Evolutionary conservation across 768 basidiomycete genomes (phyloP).

Genomic region (Naganishia friedmannii): DNA sequence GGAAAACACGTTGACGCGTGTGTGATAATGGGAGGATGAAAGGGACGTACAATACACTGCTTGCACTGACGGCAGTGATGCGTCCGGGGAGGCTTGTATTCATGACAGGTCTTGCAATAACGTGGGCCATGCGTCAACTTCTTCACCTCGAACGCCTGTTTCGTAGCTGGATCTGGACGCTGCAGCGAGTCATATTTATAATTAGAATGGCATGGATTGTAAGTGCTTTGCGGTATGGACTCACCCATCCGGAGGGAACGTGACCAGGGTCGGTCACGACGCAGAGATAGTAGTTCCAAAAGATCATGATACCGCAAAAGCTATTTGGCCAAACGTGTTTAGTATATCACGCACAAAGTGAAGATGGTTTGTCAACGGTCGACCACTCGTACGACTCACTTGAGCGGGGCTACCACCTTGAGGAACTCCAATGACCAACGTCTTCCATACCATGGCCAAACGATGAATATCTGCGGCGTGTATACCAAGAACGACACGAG

Average conservation of each 20-base stretch:
- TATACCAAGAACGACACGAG: conserved; percentile 73
- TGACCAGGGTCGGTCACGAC: conserved; percentile 78
- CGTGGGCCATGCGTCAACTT: conserved; percentile 76
- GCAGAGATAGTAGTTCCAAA: conserved; percentile 85
- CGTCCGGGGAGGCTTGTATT: conserved; percentile 80
- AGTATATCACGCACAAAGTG: background rate
- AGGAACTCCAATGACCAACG: conserved; percentile 71
- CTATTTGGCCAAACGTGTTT: conserved; percentile 53
- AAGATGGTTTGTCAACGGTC: background rate
- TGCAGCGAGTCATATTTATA: too few species aligned
- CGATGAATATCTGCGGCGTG: conserved; percentile 81
- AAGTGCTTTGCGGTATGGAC: too few species aligned
- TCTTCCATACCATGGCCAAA: conserved; percentile 88
- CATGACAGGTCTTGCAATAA: conserved; percentile 79
- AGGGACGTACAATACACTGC: conserved; percentile 57
- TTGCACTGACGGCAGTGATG: conserved; percentile 92
- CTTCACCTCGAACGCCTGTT: conserved; percentile 84
- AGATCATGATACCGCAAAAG: conserved; percentile 67
- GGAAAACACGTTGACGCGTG: background rate
- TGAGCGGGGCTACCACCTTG: conserved; percentile 79
- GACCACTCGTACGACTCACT: conserved; percentile 58
- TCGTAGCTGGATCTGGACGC: conserved; percentile 68
- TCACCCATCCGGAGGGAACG: conserved; percentile 74
- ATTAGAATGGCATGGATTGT: too few species aligned
- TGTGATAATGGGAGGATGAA: background rate